Conservation (phyloP, 768 basidiomycete genomes). For the Pleurotus tuber-regium region DNA sequence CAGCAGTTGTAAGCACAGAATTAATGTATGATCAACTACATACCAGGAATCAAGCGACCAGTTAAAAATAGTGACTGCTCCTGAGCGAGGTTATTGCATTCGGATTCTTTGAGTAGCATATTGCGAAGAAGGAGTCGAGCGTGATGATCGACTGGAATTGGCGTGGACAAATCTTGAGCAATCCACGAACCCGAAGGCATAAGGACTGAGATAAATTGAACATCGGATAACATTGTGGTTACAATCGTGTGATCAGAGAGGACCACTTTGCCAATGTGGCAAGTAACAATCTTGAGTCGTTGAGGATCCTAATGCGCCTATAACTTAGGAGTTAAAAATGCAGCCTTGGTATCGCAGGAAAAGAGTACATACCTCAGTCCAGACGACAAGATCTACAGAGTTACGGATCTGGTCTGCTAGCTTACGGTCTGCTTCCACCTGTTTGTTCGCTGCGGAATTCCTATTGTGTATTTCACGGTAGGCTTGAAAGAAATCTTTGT, state of each 20-base stretch:
- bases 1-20: neutral
- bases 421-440: neutral
- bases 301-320: neutral
- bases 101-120: neutral
- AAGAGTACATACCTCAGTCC: neutral
- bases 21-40: neutral
- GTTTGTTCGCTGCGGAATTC: neutral
- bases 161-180: neutral
- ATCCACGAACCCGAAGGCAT: neutral
- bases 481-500: neutral
- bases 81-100: neutral
- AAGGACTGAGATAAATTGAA: neutral
- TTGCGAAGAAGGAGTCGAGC: neutral
- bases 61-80: neutral
- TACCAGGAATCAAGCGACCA: neutral
- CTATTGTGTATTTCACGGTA: neutral
- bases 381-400: neutral
- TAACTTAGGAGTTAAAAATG: neutral
- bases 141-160: neutral
- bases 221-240: neutral
- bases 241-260: neutral
- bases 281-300: neutral
- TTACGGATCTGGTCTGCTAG: neutral
- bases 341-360: neutral
- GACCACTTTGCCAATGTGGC: neutral